These are phyloP conservation scores for Hypoxylon intermedium DNA, from an alignment of 495 filamentous ascomycete genomes.

Conservation along the genomic window DNA sequence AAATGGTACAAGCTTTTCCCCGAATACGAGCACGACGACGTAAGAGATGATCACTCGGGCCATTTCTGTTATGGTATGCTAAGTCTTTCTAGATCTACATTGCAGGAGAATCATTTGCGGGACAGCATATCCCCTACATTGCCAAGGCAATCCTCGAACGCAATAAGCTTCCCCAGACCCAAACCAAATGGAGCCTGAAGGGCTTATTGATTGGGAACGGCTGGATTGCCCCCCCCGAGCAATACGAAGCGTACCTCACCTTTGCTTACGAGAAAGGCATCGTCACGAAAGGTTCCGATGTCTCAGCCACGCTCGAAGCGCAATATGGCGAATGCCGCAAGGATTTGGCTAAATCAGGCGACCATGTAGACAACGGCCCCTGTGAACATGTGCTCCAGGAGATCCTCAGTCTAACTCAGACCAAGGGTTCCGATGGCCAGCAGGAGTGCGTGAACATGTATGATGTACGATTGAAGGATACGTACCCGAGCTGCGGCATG, in stretches of 20 bases:
- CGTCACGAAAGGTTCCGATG: slow-evolving; percentile 67
- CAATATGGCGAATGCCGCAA: slow-evolving; percentile 62
- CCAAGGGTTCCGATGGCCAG: slow-evolving; percentile 54
- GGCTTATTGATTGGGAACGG: slow-evolving; percentile 96
- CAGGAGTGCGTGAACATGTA: slow-evolving; percentile 87
- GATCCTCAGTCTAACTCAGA: slow-evolving; percentile 67
- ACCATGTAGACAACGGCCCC: slow-evolving; percentile 67
- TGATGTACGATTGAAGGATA: slow-evolving; percentile 82
- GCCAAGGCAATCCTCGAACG: slow-evolving; percentile 85
- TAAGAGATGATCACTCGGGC: slow-evolving; percentile 55
- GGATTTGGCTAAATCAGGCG: slow-evolving; percentile 66
- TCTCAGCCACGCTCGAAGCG: slow-evolving; percentile 64
- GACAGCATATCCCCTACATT: slow-evolving; percentile 97
- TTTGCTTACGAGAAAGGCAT: slow-evolving; percentile 79
- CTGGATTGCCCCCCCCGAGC: slow-evolving; percentile 89
- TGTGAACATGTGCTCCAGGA: slow-evolving; percentile 79
- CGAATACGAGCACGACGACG: slow-evolving; percentile 91
- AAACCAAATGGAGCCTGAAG: slow-evolving; percentile 76
- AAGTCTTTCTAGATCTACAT: slow-evolving; percentile 77
- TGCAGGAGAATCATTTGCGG: slow-evolving; percentile 94
- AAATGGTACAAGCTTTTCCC: slow-evolving; percentile 91
- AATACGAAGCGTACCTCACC: slow-evolving; percentile 86
- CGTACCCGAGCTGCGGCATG: slow-evolving; percentile 83
- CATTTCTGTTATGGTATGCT: slow-evolving; percentile 19
- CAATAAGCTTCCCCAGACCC: slow-evolving; percentile 61